Base-by-base conservation (phyloP, 495 filamentous ascomycete genomes). In the Aspergillus ostianus region DNA sequence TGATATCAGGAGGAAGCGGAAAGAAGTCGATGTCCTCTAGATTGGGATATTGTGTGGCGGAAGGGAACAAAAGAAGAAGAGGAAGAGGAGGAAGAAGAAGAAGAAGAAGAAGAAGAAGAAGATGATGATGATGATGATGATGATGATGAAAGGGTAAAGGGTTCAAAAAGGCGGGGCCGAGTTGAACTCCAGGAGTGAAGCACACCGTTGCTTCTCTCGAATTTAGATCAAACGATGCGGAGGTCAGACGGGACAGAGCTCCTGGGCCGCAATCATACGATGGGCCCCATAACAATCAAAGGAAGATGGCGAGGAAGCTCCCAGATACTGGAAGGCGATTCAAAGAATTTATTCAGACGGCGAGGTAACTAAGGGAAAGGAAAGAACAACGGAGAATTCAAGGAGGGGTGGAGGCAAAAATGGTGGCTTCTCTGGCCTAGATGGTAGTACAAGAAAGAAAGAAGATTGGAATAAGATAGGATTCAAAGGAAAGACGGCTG, bases 1-100 rank as follows among this genome's bases (percentile, higher is more conserved):
- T 84, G 67, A 41, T 72, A 56, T 44, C 26, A n/a, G 46, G n/a
- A 50, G 53, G 5, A 57, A 19, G n/a, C 36, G 36, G 17, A 23
- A 29, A 18, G 45, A 6, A 12, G 20, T 17, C 12, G 19, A 36
- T 19, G 26, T n/a, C 10, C 23, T 21, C 15, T 47, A 10, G 2
- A 30, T 26, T 7, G 50, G 6, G 20, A 52, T 52, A 7, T 9
- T 26, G 50, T 23, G 21, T 29, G 21, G 15, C 8, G 41, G 49
- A 20, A 56, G 10, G 47, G 26, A 41, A 56, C 19, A 21, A 36
- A 19, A 7, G 23, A 27, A 48, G 32, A 10, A 30, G 15, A 47
- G n/a, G n/a, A n/a, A n/a, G n/a, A n/a, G 47, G 53, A 47, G 32
- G 61, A 48, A 44, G 9, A 54, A 54, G 32, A 23, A 20, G 59